Percentiles rank a stretch among this genome's conserved stretches.
These are phyloP conservation scores for Ophiognomonia clavigignenti-juglandacearum DNA, from an alignment of 2,329 filamentous ascomycete species.

Conservation along the genomic window DNA sequence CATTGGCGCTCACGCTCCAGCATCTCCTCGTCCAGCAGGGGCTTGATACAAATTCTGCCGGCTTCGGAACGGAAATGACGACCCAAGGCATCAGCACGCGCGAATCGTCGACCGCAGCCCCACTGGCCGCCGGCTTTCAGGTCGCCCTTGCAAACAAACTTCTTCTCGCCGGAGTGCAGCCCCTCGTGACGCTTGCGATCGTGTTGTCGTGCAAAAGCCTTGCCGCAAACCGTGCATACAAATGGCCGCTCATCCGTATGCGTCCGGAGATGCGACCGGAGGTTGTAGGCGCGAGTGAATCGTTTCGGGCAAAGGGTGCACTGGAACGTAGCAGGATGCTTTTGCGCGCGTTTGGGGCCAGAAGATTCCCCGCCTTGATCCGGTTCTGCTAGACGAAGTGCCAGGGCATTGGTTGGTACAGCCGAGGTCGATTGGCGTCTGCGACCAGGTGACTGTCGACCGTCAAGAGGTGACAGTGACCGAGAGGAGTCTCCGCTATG, in stretches of 20 bases:
- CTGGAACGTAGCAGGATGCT: constrained; percentile 96
- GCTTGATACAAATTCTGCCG: constrained; percentile 92
- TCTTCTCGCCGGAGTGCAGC: constrained; percentile 95
- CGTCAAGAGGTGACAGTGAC: constrained; percentile 56
- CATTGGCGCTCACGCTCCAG: constrained; percentile 71
- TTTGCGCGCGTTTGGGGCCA: constrained; percentile 78
- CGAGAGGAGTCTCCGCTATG: constrained; percentile 43
- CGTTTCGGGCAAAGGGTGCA: constrained; percentile 90
- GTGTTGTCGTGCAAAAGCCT: constrained; percentile 95
- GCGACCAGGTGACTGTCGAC: constrained; percentile 40
- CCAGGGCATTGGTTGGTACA: constrained; percentile 63
- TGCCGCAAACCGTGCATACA: constrained; percentile 93
- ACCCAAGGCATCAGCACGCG: constrained; percentile 89
- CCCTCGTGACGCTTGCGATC: constrained; percentile 97
- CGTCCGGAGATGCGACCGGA: constrained; percentile 90
- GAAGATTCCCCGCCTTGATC: constrained; percentile 68
- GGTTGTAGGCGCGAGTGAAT: constrained; percentile 93
- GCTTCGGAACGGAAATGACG: constrained; percentile 95
- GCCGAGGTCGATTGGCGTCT: constrained; percentile 61
- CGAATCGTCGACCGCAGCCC: constrained; percentile 92
- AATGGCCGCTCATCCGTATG: constrained; percentile 97
- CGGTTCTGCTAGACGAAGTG: constrained; percentile 86
- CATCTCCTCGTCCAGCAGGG: constrained; percentile 92
- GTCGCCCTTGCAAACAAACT: constrained; percentile 92
- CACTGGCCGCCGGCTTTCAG: constrained; percentile 78